Conservation (phyloP, 768 basidiomycete species). For the Paxillus rubicundulus region DNA sequence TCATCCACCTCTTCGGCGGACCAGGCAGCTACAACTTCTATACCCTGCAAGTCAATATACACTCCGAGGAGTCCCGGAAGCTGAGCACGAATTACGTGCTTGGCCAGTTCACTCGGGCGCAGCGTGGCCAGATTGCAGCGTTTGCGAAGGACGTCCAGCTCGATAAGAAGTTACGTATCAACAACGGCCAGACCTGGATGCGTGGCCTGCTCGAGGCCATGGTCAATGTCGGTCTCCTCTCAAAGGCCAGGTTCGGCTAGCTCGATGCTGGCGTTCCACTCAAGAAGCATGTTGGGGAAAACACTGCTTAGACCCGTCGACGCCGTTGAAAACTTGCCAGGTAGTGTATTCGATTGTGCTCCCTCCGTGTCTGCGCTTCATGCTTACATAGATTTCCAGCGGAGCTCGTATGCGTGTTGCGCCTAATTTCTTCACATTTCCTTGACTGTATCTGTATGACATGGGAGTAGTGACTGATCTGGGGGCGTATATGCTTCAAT, state of each 20-base stretch:
- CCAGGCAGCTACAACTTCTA: slow-evolving; percentile 7
- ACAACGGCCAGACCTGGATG: slow-evolving; percentile 16
- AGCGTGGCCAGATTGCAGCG: no score
- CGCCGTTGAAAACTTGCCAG: no score
- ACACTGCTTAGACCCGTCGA: background rate
- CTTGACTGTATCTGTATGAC: no score
- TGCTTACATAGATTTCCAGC: no score
- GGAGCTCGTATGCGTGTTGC: no score
- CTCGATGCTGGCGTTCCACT: slow-evolving; percentile 13
- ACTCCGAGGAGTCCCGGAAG: background rate
- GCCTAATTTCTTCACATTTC: no score
- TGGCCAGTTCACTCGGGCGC: slow-evolving; percentile 5
- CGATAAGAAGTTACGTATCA: slow-evolving; percentile 9
- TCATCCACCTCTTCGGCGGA: slow-evolving; percentile 1
- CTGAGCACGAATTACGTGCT: background rate
- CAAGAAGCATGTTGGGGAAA: slow-evolving; percentile 4
- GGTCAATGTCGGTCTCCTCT: slow-evolving; percentile 12
- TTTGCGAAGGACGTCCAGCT: slow-evolving; percentile 13
- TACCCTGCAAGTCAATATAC: background rate
- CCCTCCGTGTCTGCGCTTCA: no score
- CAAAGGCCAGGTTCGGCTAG: slow-evolving; percentile 12
- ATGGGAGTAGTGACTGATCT: no score
- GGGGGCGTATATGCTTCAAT: no score
- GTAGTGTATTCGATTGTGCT: no score
- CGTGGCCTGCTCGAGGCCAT: slow-evolving; percentile 14